phyloP scores from a whole-genome alignment of 441 rosid species.

The Gossypium davidsonii region DNA sequence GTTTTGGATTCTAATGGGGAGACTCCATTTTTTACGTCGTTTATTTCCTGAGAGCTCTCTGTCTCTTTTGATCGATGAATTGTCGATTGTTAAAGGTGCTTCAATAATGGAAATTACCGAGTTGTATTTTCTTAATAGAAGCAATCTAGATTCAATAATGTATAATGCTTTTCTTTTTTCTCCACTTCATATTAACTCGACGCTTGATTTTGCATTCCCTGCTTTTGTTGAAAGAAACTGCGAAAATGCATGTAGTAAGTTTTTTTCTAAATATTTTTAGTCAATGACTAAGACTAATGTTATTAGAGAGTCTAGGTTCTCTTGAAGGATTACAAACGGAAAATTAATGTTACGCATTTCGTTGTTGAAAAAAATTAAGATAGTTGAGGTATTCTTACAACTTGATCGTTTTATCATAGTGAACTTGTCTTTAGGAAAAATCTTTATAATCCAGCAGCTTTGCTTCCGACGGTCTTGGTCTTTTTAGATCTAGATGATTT shows the following conservation, averaged over 20 bases:
- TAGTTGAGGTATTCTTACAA: slow-evolving; percentile 3
- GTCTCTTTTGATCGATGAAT: neutral
- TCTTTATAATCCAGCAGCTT: neutral
- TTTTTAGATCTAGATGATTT: neutral
- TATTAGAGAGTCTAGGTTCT: neutral
- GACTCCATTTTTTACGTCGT: neutral
- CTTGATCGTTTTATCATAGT: neutral
- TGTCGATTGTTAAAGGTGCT: neutral
- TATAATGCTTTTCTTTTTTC: neutral
- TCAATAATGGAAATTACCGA: neutral
- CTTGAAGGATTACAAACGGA: neutral
- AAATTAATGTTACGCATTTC: neutral
- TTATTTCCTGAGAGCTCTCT: neutral
- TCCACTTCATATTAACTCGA: neutral
- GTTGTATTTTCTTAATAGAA: neutral
- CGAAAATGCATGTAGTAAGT: neutral
- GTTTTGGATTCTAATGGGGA: neutral
- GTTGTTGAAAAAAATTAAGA: neutral
- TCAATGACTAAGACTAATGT: neutral
- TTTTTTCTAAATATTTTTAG: neutral
- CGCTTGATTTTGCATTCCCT: neutral
- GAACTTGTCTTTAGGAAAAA: neutral
- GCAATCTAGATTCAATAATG: neutral
- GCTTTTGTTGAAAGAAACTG: neutral
- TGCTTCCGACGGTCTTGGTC: neutral